Evolutionary conservation across 2,329 filamentous ascomycete species (phyloP).

Genomic region (Penicillium sp.): DNA sequence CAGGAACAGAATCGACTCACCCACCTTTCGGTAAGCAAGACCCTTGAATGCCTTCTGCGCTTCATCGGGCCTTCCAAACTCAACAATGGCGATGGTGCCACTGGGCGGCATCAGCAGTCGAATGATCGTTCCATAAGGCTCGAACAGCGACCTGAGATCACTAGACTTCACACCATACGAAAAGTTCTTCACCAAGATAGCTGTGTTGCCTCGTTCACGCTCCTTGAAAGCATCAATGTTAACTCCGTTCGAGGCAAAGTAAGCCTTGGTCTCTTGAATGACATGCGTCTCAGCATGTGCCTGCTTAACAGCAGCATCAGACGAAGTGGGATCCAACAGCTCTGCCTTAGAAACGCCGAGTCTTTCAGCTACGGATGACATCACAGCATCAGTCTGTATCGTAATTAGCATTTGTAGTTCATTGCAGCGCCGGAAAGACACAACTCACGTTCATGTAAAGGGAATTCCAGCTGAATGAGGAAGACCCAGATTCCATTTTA

Average conservation of each 20-base stretch:
- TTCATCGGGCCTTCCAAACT: constrained; percentile 76
- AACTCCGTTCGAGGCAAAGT: constrained; percentile 83
- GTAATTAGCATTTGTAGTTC: constrained; percentile 19
- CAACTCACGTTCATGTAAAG: constrained; percentile 88
- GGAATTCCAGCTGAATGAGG: constrained; percentile 96
- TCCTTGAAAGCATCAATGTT: constrained; percentile 90
- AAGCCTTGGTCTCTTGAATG: constrained; percentile 93
- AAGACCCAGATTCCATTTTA: constrained; percentile 74
- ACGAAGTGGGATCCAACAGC: constrained; percentile 89
- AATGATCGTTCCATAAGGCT: constrained; percentile 78
- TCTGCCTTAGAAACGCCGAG: constrained; percentile 89
- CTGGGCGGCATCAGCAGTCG: constrained; percentile 88
- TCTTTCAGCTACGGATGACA: constrained; percentile 81
- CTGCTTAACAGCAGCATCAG: constrained; percentile 93
- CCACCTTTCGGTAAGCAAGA: constrained; percentile 85
- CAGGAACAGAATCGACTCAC: constrained; percentile 86
- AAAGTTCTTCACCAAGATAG: constrained; percentile 94
- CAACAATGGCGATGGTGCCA: constrained; percentile 90
- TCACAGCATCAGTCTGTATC: constrained; percentile 72
- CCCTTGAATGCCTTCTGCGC: constrained; percentile 81
- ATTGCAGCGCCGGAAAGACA: not conserved
- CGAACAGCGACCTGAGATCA: constrained; percentile 77
- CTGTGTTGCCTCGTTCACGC: constrained; percentile 77
- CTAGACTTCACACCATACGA: constrained; percentile 77
- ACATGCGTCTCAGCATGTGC: constrained; percentile 94